Conservation (phyloP, 108 stramenopile species). For the Cyclotella atomus region DNA sequence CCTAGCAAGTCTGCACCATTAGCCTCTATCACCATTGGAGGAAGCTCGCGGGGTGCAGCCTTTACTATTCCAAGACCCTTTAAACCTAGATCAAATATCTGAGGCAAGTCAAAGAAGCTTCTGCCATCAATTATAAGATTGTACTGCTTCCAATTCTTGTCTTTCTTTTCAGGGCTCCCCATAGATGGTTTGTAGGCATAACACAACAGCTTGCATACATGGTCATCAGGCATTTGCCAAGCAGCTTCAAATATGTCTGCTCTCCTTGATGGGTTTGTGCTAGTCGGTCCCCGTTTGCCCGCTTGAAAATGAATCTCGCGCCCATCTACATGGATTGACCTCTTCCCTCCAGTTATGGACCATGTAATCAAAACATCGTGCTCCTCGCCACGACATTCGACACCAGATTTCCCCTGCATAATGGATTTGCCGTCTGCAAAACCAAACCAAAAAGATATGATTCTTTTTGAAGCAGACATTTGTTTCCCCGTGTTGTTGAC, state of each 20-base stretch:
- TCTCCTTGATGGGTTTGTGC: constrained; percentile 16
- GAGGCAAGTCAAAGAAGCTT: constrained; percentile 77
- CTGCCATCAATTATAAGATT: constrained; percentile 76
- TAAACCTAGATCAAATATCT: constrained; percentile 77
- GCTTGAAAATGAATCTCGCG: constrained; percentile 69
- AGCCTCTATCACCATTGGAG: constrained; percentile 4
- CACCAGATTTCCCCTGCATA: constrained; percentile 52
- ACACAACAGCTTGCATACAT: constrained; percentile 56
- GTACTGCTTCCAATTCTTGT: constrained; percentile 61
- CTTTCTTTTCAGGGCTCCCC: constrained; percentile 33
- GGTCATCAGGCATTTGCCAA: constrained; percentile 58
- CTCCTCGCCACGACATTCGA: constrained; percentile 83
- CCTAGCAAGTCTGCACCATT: not conserved
- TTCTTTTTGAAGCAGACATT: constrained; percentile 73
- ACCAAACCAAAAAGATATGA: constrained; percentile 81
- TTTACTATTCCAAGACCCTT: constrained; percentile 24
- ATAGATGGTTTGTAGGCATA: constrained; percentile 58
- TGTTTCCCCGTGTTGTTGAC: constrained; percentile 57
- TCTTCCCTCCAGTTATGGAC: constrained; percentile 80
- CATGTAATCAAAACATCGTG: constrained; percentile 84
- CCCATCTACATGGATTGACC: constrained; percentile 65
- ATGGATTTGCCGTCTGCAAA: constrained; percentile 69
- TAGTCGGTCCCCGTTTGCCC: constrained; percentile 40
- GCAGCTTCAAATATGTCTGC: constrained; percentile 61
- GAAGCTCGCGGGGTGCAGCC: not conserved